Evolutionary conservation across 768 basidiomycete genomes (phyloP).

Genomic region (Favolaschia claudopus): DNA sequence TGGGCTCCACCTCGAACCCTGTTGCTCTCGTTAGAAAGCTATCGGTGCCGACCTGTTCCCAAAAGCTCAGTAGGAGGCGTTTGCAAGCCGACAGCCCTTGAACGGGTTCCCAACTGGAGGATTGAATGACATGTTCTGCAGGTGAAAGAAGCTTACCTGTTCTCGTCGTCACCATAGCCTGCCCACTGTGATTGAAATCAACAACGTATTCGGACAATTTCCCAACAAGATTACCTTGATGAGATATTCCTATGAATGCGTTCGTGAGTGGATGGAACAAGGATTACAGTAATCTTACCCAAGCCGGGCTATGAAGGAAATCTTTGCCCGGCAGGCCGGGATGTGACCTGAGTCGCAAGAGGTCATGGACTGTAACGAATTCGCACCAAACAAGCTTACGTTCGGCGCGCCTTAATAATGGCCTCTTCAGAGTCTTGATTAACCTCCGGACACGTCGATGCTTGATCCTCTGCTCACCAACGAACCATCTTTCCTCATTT

Average conservation of each 20-base stretch:
- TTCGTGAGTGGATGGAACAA: too few species aligned
- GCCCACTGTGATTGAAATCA: slow-evolving; percentile 1
- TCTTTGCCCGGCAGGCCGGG: too few species aligned
- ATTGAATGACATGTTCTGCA: background rate
- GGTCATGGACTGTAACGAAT: too few species aligned
- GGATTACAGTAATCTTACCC: too few species aligned
- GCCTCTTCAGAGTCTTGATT: too few species aligned
- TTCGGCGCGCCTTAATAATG: too few species aligned
- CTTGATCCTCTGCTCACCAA: too few species aligned
- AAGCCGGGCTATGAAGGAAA: too few species aligned
- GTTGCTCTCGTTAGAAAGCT: background rate
- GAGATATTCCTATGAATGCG: background rate
- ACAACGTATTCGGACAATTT: background rate
- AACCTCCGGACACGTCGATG: too few species aligned
- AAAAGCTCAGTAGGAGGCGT: background rate
- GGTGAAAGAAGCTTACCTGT: background rate
- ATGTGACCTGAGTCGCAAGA: too few species aligned
- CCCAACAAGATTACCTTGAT: background rate
- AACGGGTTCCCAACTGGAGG: background rate
- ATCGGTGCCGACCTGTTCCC: background rate
- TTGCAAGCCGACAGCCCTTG: background rate
- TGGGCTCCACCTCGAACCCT: background rate
- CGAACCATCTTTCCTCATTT: too few species aligned
- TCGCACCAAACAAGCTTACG: too few species aligned
- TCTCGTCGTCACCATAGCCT: background rate